Evolutionary conservation across 2,329 filamentous ascomycete genomes (phyloP), one percentile per base, ranked within the genome.

Genomic region (Colletotrichum echinochloae): DNA sequence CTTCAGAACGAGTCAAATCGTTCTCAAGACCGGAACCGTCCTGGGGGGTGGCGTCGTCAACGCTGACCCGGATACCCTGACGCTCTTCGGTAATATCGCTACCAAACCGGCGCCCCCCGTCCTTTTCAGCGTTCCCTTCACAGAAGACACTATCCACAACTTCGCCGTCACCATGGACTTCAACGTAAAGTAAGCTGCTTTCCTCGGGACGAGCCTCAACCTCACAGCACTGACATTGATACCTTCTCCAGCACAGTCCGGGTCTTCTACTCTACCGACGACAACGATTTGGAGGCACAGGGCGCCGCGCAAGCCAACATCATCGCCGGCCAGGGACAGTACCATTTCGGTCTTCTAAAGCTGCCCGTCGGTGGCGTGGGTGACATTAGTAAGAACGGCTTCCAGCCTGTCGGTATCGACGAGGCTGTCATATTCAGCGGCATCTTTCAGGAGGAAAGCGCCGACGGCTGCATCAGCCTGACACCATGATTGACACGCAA

Each of bases 321-420:
- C 71, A 80, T 89, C 59, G 82, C 82, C 46, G 89, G 89, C 2
- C 83, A 85, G 62, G 89, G 89, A 33, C 88, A 90, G 76, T 90
- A 86, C 77, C 89, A 91, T 76, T 85, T 91, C 59, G 89, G 89
- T 51, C 77, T 90, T 1, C 79, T 91, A 68, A 91, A 91, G 84
- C 90, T 90, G 82, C 84, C 86, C 3, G 82, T 85, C 48, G 73
- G 77, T 35, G 79, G 77, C 39, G 76, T 75, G 56, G 84, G 88
- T 71, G 81, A 87, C 41, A 60, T 71, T 28, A 82, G 81, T 48
- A 83, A 83, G 75, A 76, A 82, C 46, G 87, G 85, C 3, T 83
- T 80, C 73, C 87, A 89, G 76, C 79, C 81, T 65, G 74, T 78
- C 11, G 82, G 79, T 23, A 84, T 88, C 66, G 76, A 87, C 73